Evolutionary conservation across 331 rosid species (phyloP).

Genomic region (Quercus phellos): DNA sequence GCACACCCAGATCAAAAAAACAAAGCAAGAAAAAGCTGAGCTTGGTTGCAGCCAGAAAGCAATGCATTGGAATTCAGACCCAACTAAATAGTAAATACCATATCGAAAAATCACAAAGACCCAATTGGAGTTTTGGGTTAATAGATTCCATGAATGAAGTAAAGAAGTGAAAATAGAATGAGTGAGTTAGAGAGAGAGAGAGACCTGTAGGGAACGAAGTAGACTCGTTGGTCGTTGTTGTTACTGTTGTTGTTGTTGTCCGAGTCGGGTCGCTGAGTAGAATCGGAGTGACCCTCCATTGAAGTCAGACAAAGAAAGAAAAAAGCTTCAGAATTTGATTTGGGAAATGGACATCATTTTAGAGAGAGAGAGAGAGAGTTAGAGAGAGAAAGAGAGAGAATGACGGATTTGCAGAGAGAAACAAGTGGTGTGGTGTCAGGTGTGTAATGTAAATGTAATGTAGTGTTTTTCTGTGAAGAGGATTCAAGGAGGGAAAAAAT

Average conservation of each 20-base stretch:
- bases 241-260: slow-evolving; percentile 16
- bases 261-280: slow-evolving; percentile 41
- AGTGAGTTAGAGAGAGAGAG: slow-evolving; percentile 15
- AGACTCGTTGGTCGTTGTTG: slow-evolving; percentile 56
- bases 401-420: slow-evolving; percentile 66
- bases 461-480: slow-evolving; percentile 30
- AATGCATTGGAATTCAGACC: background rate
- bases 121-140: slow-evolving; percentile 8
- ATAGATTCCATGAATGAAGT: slow-evolving; percentile 25
- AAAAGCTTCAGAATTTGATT: slow-evolving; percentile 9
- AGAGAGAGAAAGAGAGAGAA: slow-evolving; percentile 9
- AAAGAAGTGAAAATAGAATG: slow-evolving; percentile 21
- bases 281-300: slow-evolving; percentile 55
- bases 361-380: background rate
- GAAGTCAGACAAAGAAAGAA: slow-evolving; percentile 19
- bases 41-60: background rate
- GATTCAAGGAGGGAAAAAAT: slow-evolving; percentile 37
- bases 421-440: slow-evolving; percentile 31
- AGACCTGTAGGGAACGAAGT: slow-evolving; percentile 91
- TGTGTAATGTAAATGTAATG: no score
- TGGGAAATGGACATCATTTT: slow-evolving; percentile 24
- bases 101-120: background rate
- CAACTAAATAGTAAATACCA: background rate
- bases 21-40: slow-evolving; percentile 11
- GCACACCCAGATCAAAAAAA: slow-evolving; percentile 36